Evolutionary conservation across 2,329 filamentous ascomycete species (phyloP).

Genomic region (Trichoderma sp.): DNA sequence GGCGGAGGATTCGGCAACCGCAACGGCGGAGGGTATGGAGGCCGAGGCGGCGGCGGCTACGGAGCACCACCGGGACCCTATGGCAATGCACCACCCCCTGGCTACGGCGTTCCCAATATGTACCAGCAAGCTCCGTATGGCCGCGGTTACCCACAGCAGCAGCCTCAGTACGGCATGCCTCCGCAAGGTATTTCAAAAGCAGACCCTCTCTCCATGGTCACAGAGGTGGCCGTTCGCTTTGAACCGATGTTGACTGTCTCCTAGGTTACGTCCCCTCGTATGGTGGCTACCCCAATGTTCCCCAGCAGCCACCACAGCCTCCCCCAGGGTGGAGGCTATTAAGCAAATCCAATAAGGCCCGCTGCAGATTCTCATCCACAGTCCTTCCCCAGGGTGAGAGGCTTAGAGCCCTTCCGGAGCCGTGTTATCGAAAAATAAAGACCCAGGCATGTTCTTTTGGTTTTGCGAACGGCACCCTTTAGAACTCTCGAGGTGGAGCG

Average conservation of each 20-base stretch:
- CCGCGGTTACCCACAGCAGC: conserved; percentile 40
- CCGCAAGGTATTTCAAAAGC: conserved; percentile 43
- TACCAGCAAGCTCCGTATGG: conserved; percentile 41
- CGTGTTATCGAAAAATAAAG: conserved; percentile 13
- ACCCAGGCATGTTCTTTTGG: conserved; percentile 16
- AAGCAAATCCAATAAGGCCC: neutral
- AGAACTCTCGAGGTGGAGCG: conserved; percentile 18
- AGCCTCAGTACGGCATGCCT: conserved; percentile 39
- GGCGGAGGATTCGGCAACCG: conserved; percentile 44
- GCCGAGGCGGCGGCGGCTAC: conserved; percentile 45
- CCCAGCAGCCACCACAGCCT: conserved; percentile 28
- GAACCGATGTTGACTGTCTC: neutral
- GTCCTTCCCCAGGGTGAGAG: neutral
- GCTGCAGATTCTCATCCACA: conserved; percentile 3
- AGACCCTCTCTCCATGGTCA: neutral
- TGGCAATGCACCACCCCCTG: conserved; percentile 36
- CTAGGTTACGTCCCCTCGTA: conserved; percentile 46
- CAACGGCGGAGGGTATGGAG: conserved; percentile 43
- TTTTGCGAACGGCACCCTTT: conserved; percentile 16
- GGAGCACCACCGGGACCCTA: conserved; percentile 38
- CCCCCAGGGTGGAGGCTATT: conserved; percentile 30
- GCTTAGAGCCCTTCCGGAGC: conserved; percentile 5
- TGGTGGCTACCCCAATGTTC: conserved; percentile 40
- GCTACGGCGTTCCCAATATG: conserved; percentile 41
- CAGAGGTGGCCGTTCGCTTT: neutral